Evolutionary conservation across 768 basidiomycete species (phyloP).

Genomic region (Asterophora parasitica): DNA sequence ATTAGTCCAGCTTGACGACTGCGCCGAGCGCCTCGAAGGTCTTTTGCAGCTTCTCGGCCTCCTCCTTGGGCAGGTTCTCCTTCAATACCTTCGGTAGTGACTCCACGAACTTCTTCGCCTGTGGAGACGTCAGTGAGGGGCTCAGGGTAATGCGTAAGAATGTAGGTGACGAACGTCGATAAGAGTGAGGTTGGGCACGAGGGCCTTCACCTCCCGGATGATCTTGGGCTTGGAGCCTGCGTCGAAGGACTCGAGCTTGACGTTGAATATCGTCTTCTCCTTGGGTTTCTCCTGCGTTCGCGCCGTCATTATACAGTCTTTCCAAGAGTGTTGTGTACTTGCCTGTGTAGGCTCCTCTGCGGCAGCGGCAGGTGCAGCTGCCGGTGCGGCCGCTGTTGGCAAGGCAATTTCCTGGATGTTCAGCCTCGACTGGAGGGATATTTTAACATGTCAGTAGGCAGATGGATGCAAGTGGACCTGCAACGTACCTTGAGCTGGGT

Average conservation of each 20-base stretch:
- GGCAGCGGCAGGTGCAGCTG: conserved; percentile 51
- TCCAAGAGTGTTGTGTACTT: conserved; percentile 18
- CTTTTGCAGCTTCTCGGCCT: conserved; percentile 93
- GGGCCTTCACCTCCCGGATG: conserved; percentile 94
- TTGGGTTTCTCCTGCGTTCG: conserved; percentile 81
- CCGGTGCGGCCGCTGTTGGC: conserved; percentile 67
- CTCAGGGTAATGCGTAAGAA: not conserved
- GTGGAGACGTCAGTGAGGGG: conserved; percentile 8
- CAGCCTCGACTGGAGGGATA: conserved; percentile 60
- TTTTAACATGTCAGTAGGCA: not conserved
- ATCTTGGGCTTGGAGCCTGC: conserved; percentile 91
- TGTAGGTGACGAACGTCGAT: conserved; percentile 72
- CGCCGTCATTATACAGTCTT: not conserved
- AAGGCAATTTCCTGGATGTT: conserved; percentile 98
- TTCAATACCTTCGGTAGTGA: conserved; percentile 89
- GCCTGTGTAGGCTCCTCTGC: conserved; percentile 68
- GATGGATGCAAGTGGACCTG: not conserved
- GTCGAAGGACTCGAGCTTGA: conserved; percentile 93
- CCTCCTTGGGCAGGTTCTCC: conserved; percentile 93
- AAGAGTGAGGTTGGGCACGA: conserved; percentile 93
- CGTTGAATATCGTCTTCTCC: conserved; percentile 97
- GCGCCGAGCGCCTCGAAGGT: conserved; percentile 89
- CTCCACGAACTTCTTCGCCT: conserved; percentile 99
- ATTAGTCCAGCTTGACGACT: conserved; percentile 78
- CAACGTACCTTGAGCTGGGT: conserved; percentile 75